phyloP scores from a whole-genome alignment of 2,329 filamentous ascomycete genomes.

The Monilinia vaccinii-corymbosi region DNA sequence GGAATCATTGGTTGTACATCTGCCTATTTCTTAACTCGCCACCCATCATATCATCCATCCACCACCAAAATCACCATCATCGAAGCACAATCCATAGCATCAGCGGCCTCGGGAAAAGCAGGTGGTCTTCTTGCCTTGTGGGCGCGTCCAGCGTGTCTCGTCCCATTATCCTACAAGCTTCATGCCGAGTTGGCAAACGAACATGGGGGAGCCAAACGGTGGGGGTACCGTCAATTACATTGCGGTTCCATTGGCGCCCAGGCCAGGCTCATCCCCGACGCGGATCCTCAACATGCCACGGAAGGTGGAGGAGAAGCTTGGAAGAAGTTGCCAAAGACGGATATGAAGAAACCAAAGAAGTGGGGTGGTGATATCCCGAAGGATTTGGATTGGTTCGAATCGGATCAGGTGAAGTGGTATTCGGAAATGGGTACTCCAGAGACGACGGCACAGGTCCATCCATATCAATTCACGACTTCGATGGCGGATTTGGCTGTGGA shows the following conservation, averaged over 20 bases:
- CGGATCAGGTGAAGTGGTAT: slow-evolving; percentile 58
- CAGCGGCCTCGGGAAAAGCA: slow-evolving; percentile 91
- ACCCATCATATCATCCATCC: slow-evolving; percentile 67
- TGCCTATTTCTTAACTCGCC: slow-evolving; percentile 83
- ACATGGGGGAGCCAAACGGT: slow-evolving; percentile 66
- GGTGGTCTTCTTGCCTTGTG: slow-evolving; percentile 83
- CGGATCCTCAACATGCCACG: neutral
- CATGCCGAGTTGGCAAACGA: slow-evolving; percentile 79
- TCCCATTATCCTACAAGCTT: slow-evolving; percentile 75
- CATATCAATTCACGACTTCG: slow-evolving; percentile 77
- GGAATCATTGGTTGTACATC: slow-evolving; percentile 89
- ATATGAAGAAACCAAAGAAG: slow-evolving; percentile 35
- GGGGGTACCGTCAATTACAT: slow-evolving; percentile 76
- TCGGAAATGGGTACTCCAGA: slow-evolving; percentile 73
- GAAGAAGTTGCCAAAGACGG: slow-evolving; percentile 54
- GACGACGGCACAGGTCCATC: slow-evolving; percentile 90
- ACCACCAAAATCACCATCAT: slow-evolving; percentile 75
- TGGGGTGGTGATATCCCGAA: slow-evolving; percentile 54
- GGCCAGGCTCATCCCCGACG: slow-evolving; percentile 15
- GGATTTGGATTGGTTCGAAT: slow-evolving; percentile 78
- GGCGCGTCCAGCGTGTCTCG: slow-evolving; percentile 80
- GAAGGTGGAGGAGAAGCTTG: slow-evolving; percentile 30
- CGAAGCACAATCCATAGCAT: slow-evolving; percentile 76
- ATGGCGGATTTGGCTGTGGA: slow-evolving; percentile 71
- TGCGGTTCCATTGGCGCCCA: slow-evolving; percentile 46